These are phyloP conservation scores for Pholiota microspora DNA, from an alignment of 768 basidiomycete genomes.

Conservation along the genomic window DNA sequence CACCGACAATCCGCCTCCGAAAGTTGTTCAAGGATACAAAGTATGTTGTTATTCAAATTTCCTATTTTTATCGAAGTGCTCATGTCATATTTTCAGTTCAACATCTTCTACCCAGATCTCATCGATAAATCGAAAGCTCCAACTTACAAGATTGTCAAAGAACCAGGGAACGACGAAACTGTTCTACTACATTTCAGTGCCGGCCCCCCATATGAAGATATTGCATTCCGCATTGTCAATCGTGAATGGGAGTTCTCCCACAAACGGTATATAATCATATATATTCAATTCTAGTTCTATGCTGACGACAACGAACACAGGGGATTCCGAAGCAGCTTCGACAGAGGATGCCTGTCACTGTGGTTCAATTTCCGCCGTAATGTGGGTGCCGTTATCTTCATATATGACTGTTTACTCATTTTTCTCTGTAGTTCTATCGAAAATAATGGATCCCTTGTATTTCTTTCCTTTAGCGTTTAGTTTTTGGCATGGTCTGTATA, in stretches of 20 bases:
- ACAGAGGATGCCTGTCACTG: conserved; percentile 91
- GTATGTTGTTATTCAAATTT: conserved; percentile 35
- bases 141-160: conserved; percentile 93
- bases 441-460: conserved; percentile 50
- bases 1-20: conserved; percentile 97
- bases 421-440: conserved; percentile 66
- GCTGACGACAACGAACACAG: conserved; percentile 35
- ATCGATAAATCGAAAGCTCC: conserved; percentile 98
- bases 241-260: conserved; percentile 99
- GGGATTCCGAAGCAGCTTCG: conserved; percentile 96
- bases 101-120: conserved; percentile 98
- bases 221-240: conserved; percentile 97
- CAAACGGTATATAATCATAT: conserved; percentile 68
- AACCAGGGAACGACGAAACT: conserved; percentile 93
- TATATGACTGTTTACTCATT: conserved; percentile 12
- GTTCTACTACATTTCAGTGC: conserved; percentile 91
- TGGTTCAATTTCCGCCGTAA: conserved; percentile 97
- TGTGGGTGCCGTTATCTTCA: conserved; percentile 45
- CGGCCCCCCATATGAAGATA: conserved; percentile 98
- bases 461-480: not conserved
- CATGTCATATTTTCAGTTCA: conserved; percentile 54
- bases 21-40: conserved; percentile 99
- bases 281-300: not conserved
- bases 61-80: not conserved
- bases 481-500: not conserved